Evolutionary conservation across 2,329 filamentous ascomycete genomes (phyloP).

Genomic region (Apiospora kogelbergensis): DNA sequence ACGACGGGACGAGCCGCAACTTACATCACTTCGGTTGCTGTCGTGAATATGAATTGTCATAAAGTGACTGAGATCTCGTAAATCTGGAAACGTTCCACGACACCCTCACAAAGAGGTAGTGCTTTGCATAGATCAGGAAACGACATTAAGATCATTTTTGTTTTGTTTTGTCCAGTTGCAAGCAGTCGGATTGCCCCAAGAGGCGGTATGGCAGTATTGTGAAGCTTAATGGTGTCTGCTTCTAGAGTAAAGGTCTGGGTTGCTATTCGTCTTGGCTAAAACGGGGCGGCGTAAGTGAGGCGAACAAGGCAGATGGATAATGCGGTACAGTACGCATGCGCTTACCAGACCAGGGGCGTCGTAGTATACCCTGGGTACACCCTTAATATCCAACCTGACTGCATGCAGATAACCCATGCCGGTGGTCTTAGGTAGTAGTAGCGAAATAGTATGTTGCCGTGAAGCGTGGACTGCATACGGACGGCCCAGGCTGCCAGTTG

Average conservation of each 20-base stretch:
- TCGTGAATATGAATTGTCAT: neutral
- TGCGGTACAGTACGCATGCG: neutral
- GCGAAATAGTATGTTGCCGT: neutral
- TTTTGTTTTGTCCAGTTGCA: neutral
- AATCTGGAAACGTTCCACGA: neutral
- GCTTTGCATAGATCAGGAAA: neutral
- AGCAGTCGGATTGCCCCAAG: neutral
- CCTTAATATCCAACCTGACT: neutral
- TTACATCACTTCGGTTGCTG: neutral
- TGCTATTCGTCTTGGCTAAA: constrained; percentile 22
- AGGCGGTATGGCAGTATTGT: neutral
- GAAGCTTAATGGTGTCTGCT: neutral
- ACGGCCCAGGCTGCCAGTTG: neutral
- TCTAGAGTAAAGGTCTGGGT: neutral
- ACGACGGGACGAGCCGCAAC: neutral
- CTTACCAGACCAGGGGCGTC: neutral
- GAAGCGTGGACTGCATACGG: neutral
- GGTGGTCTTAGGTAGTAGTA: neutral
- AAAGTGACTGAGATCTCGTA: neutral
- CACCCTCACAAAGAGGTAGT: neutral
- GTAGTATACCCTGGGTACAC: neutral
- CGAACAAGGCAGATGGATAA: constrained; percentile 25
- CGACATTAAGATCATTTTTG: neutral
- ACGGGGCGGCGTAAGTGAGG: constrained; percentile 31
- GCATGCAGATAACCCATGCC: neutral